Evolutionary conservation across 208 protist species (phyloP).

Genomic region (Leishmania aethiopica): DNA sequence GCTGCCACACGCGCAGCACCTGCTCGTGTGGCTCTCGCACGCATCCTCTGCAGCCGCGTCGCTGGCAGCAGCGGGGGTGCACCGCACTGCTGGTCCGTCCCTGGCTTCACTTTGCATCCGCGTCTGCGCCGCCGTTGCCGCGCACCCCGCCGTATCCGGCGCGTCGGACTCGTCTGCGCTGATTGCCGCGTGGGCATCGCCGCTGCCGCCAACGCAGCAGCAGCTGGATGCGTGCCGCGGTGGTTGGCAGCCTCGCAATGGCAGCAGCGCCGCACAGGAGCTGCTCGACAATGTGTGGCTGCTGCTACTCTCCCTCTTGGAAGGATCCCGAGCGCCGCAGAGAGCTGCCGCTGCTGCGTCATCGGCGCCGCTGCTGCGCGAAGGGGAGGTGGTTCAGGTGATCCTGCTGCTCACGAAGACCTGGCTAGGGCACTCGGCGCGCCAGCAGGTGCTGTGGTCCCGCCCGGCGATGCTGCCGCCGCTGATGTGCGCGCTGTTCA

Average conservation of each 20-base stretch:
- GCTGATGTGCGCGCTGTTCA: constrained; percentile 51
- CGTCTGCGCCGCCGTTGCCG: constrained; percentile 26
- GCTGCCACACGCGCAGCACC: constrained; percentile 27
- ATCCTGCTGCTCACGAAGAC: constrained; percentile 27
- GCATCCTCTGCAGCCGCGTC: background rate
- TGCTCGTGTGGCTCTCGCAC: constrained; percentile 25
- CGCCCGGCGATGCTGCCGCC: constrained; percentile 50
- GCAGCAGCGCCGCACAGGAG: constrained; percentile 4
- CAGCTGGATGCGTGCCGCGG: background rate
- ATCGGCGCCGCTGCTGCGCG: constrained; percentile 6
- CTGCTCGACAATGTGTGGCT: constrained; percentile 34
- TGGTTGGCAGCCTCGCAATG: background rate
- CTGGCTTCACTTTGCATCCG: constrained; percentile 10
- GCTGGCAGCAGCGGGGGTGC: background rate
- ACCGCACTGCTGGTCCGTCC: background rate
- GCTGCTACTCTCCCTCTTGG: constrained; percentile 24
- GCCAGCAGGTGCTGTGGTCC: constrained; percentile 54
- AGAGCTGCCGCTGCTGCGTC: background rate
- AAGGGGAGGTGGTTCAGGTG: constrained; percentile 23
- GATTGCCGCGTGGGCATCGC: background rate
- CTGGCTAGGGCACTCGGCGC: constrained; percentile 15
- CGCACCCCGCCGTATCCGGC: constrained; percentile 12
- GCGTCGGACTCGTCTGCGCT: background rate
- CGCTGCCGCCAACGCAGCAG: background rate
- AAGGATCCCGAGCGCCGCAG: background rate